Evolutionary conservation across 805 yeast genomes (phyloP), one percentile per base, ranked within the genome.

Genomic region (Jamesozyma piceae): DNA sequence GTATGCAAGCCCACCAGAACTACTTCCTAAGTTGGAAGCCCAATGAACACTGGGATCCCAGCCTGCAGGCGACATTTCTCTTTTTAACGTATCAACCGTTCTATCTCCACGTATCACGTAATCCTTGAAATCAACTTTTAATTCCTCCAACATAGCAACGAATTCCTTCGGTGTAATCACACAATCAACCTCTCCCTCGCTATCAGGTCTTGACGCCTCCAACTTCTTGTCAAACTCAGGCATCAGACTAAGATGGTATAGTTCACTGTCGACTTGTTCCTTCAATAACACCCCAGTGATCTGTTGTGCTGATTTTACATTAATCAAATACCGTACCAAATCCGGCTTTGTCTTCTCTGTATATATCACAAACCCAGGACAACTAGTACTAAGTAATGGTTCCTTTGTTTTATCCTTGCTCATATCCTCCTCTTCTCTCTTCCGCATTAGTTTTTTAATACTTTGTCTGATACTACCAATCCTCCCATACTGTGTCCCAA

Each of bases 331-430:
- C 0, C 89, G 82, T 14, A 88, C 64, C 9, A 92, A 67, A 49
- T 83, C 79, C 1, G 95, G 94, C 58, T 90, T 96, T 0, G 97
- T 89, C 67, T 92, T 92, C 52, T 92, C 97, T 0, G 90, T 95
- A 55, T 92, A 92, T 22, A 92, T 70, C 0, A 92, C 92, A 87
- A 95, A 92, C 0, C 98, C 98, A 0, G 98, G 98, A 62, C 97
- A 90, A 0, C 82, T 72, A 13, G 88, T 77, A 21, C 88, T 73
- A 37, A 92, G 60, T 2, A 74, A 55, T 0, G 95, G 94, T 33
- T 18, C 33, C 28, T 13, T 37, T 24, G 27, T 21, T 41, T 10
- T n/a, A 5, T n/a, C 17, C 20, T n/a, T 5, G 15, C 8, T n/a
- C 31, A 30, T 48, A 37, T 39, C 50, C 33, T 54, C 36, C 45